These are phyloP conservation scores for Linnemannia hyalina DNA, from an alignment of 192 early-diverging fungal species.

Conservation along the genomic window DNA sequence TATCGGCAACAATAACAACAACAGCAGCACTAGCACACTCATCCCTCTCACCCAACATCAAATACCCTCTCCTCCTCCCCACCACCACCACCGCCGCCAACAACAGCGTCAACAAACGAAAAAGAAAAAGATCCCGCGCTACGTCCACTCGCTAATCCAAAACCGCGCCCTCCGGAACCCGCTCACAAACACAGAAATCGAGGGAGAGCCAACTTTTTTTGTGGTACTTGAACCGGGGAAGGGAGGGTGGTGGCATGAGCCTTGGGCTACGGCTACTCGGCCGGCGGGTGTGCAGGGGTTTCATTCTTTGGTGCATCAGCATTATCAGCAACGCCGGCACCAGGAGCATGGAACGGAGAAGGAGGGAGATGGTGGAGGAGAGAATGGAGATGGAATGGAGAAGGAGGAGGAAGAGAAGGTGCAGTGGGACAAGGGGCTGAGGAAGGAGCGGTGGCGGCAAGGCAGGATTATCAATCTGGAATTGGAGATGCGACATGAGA, in stretches of 20 bases:
- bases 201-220: conserved; percentile 49
- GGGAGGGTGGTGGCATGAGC: conserved; percentile 54
- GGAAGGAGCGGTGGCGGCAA: conserved; percentile 49
- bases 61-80: background rate
- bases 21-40: background rate
- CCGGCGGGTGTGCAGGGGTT: background rate
- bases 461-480: conserved; percentile 31
- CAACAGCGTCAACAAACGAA: background rate
- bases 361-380: background rate
- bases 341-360: background rate
- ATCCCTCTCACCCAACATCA: background rate
- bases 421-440: conserved; percentile 26
- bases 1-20: background rate
- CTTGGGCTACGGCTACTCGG: conserved; percentile 31
- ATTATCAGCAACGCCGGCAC: background rate
- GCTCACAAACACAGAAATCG: conserved; percentile 40
- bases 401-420: conserved; percentile 13
- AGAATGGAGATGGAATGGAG: background rate
- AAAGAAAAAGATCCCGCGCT: conserved; percentile 22
- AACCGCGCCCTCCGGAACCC: conserved; percentile 42
- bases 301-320: background rate
- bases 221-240: conserved; percentile 29
- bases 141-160: conserved; percentile 42
- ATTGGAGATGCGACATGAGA: conserved; percentile 42
- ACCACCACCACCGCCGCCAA: background rate